Evolutionary conservation across 495 filamentous ascomycete genomes (phyloP), one percentile per base, ranked within the genome.

Genomic region (Massariosphaeria phaeospora): DNA sequence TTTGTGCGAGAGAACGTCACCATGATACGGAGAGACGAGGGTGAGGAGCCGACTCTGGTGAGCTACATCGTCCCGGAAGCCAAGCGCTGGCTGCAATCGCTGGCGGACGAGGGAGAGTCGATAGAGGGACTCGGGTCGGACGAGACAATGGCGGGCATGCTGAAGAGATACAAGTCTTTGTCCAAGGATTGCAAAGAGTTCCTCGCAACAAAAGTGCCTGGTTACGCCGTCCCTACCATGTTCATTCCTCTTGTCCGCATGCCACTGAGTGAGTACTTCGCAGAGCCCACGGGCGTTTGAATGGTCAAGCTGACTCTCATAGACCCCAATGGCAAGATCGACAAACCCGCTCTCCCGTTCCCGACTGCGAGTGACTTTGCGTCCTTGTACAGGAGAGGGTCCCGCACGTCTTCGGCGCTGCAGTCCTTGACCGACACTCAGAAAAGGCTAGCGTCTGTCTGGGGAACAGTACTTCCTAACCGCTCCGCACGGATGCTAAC

Each of bases 241-340:
- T 79, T 90, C 55, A 86, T 98, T 25, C 81, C 87, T 1, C 79
- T 98, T 20, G 77, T 78, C 44, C 83, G 84, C 34, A 78, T 96
- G 47, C 91, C 91, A 0, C 74, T 97, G 24, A 96, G n/a, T n/a
- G n/a, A n/a, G n/a, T n/a, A n/a, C n/a, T n/a, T n/a, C n/a, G n/a
- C n/a, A n/a, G n/a, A n/a, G n/a, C n/a, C n/a, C n/a, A n/a, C n/a
- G n/a, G n/a, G n/a, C n/a, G n/a, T n/a, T n/a, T n/a, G n/a, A n/a
- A n/a, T n/a, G n/a, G n/a, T n/a, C n/a, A n/a, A n/a, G n/a, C n/a
- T n/a, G n/a, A n/a, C n/a, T n/a, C n/a, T n/a, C n/a, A n/a, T n/a
- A n/a, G n/a, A 95, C 70, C 91, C 91, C 12, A 96, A 96, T 60
- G 91, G 90, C 55, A 97, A 96, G 73, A 82, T 95, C 39, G 93